Evolutionary conservation across 768 basidiomycete genomes (phyloP), one percentile per base, ranked within the genome.

Genomic region (Fomitopsis pulvina): DNA sequence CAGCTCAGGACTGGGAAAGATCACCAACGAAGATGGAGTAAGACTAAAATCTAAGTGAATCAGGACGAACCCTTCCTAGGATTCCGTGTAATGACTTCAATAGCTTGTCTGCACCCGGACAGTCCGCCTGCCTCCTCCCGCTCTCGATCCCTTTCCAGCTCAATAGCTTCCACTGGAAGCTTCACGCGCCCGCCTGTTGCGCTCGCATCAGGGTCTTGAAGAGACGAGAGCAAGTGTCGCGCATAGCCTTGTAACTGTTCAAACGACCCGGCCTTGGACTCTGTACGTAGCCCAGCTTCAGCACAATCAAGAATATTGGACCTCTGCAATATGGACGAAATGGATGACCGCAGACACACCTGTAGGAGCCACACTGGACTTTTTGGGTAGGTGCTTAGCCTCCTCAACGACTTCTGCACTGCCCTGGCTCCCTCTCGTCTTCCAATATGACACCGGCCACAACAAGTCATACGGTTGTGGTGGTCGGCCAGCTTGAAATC

Each of bases 31-130:
- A 29, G 41, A 50, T 30, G 40, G 48, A 38, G 32, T 24, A 37
- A 37, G 34, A 37, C 14, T 37, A n/a, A n/a, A n/a, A n/a, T n/a
- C n/a, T n/a, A 34, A 34, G 25, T 41, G 41, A 22, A 11, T n/a
- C 20, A 20, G 3, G 8, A 63, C 79, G 43, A 50, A 91, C 93
- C 79, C 73, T 95, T 96, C 67, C 85, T 89, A 2, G 90, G 81
- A 64, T 90, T 90, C 48, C 94, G 69, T 16, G 92, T 94, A 51
- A 96, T 68, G 45, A 94, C 82, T 71, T 97, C 92, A 11, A 95
- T 92, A 0, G 92, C 89, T 63, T 93, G 85, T 41, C 91, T 73
- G 64, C 83, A 90, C 18, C 78, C 81, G 40, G 68, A 76, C 47
- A 59, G 43, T 68, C 67, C 52, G 50, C 59, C 53, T 57, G 58